A percentile compares a stretch with the other conserved stretches of the same genome.
These are phyloP conservation scores for Cornus suecica DNA, from an alignment of 148 eudicot species.

Conservation along the genomic window DNA sequence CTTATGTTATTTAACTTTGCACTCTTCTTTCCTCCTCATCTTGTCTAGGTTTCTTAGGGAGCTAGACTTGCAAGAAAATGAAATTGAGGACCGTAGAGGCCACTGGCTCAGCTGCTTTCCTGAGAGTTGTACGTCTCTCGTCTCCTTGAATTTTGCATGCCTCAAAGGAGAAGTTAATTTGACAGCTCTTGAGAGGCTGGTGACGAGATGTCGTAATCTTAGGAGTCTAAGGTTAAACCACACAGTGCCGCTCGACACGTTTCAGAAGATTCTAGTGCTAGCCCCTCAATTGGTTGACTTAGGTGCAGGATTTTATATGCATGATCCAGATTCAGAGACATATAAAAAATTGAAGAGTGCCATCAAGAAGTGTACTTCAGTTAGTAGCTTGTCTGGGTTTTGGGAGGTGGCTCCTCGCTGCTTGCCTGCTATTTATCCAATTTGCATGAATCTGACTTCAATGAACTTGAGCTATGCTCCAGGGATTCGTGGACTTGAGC, in stretches of 20 bases:
- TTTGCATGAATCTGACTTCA: slow-evolving; percentile 55
- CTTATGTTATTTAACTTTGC: background rate
- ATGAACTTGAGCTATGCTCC: slow-evolving; percentile 83
- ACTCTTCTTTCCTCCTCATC: background rate
- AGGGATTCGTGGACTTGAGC: slow-evolving; percentile 54
- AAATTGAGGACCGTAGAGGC: slow-evolving; percentile 72
- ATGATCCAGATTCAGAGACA: slow-evolving; percentile 56
- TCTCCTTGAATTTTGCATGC: slow-evolving; percentile 80
- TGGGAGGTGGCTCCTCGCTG: slow-evolving; percentile 55
- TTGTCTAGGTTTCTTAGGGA: slow-evolving; percentile 55
- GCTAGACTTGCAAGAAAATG: slow-evolving; percentile 85
- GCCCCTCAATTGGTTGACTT: slow-evolving; percentile 72
- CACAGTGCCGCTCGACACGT: slow-evolving; percentile 55
- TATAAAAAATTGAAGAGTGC: slow-evolving; percentile 36
- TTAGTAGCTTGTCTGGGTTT: slow-evolving; percentile 76
- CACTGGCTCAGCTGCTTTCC: slow-evolving; percentile 92
- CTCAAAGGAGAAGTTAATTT: slow-evolving; percentile 68
- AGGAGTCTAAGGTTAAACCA: slow-evolving; percentile 60
- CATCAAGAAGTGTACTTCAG: slow-evolving; percentile 49
- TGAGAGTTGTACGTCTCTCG: slow-evolving; percentile 72
- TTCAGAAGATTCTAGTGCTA: slow-evolving; percentile 51
- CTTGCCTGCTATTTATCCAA: slow-evolving; percentile 62
- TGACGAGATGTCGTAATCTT: slow-evolving; percentile 59
- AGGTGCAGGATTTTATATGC: slow-evolving; percentile 65
- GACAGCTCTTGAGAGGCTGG: slow-evolving; percentile 65